phyloP scores from a whole-genome alignment of 495 filamentous ascomycete genomes.

The Xylaria sp. region DNA sequence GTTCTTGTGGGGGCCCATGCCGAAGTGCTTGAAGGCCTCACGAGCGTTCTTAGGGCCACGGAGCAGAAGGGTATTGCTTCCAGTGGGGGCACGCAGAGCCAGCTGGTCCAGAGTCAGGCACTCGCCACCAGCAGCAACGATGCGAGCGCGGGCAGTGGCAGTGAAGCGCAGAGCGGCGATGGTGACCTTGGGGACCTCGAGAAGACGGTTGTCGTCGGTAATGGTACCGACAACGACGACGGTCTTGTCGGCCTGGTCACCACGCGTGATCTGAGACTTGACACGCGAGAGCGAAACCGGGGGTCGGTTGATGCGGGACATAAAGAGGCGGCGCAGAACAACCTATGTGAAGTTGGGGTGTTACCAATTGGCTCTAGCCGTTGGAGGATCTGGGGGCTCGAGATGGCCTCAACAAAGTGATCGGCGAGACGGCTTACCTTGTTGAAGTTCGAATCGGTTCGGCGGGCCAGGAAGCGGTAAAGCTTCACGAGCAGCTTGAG shows the following conservation, averaged over 20 bases:
- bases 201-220: conserved; percentile 94
- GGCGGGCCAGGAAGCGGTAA: conserved; percentile 96
- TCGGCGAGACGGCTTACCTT: conserved; percentile 62
- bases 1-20: conserved; percentile 94
- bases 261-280: conserved; percentile 69
- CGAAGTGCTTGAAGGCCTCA: conserved; percentile 99
- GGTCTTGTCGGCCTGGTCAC: conserved; percentile 78
- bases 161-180: conserved; percentile 96
- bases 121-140: conserved; percentile 91
- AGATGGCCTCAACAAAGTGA: background rate
- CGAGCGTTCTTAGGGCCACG: conserved; percentile 95
- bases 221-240: conserved; percentile 91
- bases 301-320: conserved; percentile 96
- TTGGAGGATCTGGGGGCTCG: background rate
- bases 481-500: conserved; percentile 98
- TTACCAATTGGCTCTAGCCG: conserved; percentile 1
- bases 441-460: conserved; percentile 97
- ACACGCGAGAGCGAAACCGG: conserved; percentile 93
- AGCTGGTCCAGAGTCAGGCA: conserved; percentile 94
- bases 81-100: conserved; percentile 89
- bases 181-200: conserved; percentile 86
- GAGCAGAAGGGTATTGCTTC: conserved; percentile 91
- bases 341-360: background rate
- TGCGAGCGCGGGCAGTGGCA: conserved; percentile 90
- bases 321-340: conserved; percentile 92